Evolutionary conservation across 2,329 filamentous ascomycete species (phyloP), one percentile per base, ranked within the genome.

Genomic region (Beauveria brongniartii): DNA sequence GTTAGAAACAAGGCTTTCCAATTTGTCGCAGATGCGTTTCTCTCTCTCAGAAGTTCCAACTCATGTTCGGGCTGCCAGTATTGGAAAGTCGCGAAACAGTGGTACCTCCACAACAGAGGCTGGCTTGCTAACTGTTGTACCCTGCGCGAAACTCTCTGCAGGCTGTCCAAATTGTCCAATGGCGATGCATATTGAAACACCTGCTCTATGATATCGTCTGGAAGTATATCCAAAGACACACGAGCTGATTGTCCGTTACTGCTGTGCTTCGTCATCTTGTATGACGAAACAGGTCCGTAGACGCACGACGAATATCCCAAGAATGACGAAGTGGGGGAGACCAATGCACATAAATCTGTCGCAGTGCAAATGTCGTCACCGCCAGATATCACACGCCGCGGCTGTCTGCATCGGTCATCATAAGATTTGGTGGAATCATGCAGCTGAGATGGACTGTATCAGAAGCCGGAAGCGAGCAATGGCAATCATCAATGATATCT

Each of bases 201-300:
- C 58, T 87, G 82, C 70, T 91, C 85, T 67, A 97, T 80, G 64
- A 97, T 83, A 77, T 99, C 94, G 73, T 93, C 89, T 46, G 92
- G 92, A 41, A 94, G 78, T 59, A 70, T 66, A 44, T 76, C 71
- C 61, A 83, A 68, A 43, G 73, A 73, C 12, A 69, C 53, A 71
- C 73, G 62, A 12, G n/a, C 22, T 18, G 41, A 2, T 16, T 40
- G 26, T 4, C 41, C 5, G 20, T 41, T 20, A 28, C 30, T 41
- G 50, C 41, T 30, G 58, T 47, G 22, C 18, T 44, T 43, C 50
- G 22, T 44, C 58, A 60, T 60, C 7, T 16, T 47, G 58, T 28
- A 44, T 9, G 28, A 54, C 14, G 37, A 30, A 37, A 30, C 34
- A 46, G 40, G 9, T 12, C 16, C 10, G 34, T 14, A 41, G 47